Evolutionary conservation across 2,329 filamentous ascomycete genomes (phyloP).

Genomic region (Tolypocladium endophyticum): DNA sequence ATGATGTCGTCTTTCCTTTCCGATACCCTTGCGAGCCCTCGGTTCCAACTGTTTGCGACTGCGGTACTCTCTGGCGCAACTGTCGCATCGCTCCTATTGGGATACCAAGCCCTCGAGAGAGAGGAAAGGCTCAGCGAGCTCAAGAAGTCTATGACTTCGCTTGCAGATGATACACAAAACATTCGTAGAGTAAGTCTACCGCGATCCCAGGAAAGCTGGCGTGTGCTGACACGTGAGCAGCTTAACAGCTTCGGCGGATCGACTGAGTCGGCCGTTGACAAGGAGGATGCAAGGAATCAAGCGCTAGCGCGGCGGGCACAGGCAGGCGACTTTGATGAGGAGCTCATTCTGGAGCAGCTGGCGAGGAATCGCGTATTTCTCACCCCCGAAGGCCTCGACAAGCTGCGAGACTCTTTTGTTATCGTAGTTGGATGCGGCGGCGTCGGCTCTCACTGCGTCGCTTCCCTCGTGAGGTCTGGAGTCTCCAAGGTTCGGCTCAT

Average conservation of each 20-base stretch:
- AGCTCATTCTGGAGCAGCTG: slow-evolving; percentile 87
- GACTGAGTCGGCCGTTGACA: slow-evolving; percentile 34
- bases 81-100: slow-evolving; percentile 49
- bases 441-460: slow-evolving; percentile 84
- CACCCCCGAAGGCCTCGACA: slow-evolving; percentile 66
- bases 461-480: slow-evolving; percentile 79
- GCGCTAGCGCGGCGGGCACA: slow-evolving; percentile 49
- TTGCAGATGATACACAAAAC: slow-evolving; percentile 8
- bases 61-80: slow-evolving; percentile 55
- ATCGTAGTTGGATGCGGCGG: slow-evolving; percentile 89
- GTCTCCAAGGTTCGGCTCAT: slow-evolving; percentile 80
- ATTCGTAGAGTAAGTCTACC: slow-evolving; percentile 9
- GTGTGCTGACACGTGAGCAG: slow-evolving; percentile 22
- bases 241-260: slow-evolving; percentile 51
- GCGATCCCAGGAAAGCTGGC: too few species aligned
- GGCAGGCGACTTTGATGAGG: slow-evolving; percentile 56
- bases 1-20: slow-evolving; percentile 33
- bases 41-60: slow-evolving; percentile 57
- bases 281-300: slow-evolving; percentile 51
- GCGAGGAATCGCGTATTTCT: slow-evolving; percentile 90
- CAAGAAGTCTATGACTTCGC: slow-evolving; percentile 47
- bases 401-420: slow-evolving; percentile 72
- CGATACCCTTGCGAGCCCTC: slow-evolving; percentile 32
- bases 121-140: slow-evolving; percentile 43
- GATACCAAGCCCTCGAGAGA: slow-evolving; percentile 49